phyloP scores from a whole-genome alignment of 805 yeast species.

The Lachancea nothofagi region DNA sequence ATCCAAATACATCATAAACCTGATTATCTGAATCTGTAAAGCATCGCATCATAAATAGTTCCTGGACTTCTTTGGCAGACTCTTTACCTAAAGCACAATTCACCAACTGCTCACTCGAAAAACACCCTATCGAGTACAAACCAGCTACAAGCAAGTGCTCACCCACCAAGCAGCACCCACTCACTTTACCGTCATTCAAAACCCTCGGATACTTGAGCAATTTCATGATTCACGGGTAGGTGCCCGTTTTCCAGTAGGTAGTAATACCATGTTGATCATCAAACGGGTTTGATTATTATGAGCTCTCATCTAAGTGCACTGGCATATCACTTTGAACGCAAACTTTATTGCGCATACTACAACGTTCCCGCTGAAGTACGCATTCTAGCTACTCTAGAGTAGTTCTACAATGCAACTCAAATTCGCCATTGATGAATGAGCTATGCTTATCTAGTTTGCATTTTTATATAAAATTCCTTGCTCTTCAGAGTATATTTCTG shows the following conservation, averaged over 20 bases:
- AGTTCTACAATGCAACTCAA: too few relatives aligned
- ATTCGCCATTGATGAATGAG: too few relatives aligned
- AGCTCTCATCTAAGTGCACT: too few relatives aligned
- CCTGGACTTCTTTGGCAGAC: conserved; percentile 6
- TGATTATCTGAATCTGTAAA: neutral
- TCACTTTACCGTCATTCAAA: conserved; percentile 22
- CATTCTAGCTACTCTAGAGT: too few relatives aligned
- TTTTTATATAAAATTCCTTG: too few relatives aligned
- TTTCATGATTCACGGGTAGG: conserved; percentile 20
- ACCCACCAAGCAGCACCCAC: conserved; percentile 40
- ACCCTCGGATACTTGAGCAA: conserved; percentile 25
- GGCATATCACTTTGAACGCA: too few relatives aligned
- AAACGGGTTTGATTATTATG: too few relatives aligned
- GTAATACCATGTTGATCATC: neutral
- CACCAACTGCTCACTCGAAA: conserved; percentile 23
- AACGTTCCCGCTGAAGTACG: too few relatives aligned
- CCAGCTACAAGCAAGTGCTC: conserved; percentile 41
- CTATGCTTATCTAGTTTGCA: too few relatives aligned
- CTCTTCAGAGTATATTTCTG: too few relatives aligned
- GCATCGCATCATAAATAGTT: neutral
- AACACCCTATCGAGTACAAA: conserved; percentile 24
- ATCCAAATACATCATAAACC: neutral
- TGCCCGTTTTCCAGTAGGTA: neutral
- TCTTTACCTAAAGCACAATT: conserved; percentile 28
- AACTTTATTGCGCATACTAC: too few relatives aligned